A percentile compares a stretch with the other conserved stretches of the same genome.
These are phyloP conservation scores for Pleurotus giganteus DNA, from an alignment of 768 basidiomycete species.

Conservation along the genomic window DNA sequence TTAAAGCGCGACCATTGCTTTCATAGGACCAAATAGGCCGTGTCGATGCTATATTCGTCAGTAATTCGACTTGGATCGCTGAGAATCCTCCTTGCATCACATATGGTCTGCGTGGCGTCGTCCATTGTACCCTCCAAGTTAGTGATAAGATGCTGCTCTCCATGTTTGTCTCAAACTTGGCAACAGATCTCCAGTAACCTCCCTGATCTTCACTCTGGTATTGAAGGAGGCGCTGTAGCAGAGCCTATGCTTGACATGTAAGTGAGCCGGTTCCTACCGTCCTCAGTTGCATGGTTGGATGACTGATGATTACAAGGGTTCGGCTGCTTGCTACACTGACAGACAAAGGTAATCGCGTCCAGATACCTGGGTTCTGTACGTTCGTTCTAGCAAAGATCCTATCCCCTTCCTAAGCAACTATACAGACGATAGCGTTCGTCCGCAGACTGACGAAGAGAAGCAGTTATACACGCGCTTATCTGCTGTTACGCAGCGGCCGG, in stretches of 20 bases:
- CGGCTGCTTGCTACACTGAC: constrained; percentile 72
- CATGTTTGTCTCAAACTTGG: not conserved
- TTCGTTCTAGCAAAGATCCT: not conserved
- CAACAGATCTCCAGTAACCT: constrained; percentile 63
- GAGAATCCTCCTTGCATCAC: constrained; percentile 92
- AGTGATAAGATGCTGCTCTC: constrained; percentile 5
- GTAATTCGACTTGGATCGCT: constrained; percentile 97
- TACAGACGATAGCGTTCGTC: constrained; percentile 75
- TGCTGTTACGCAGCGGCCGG: constrained; percentile 61
- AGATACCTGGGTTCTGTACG: constrained; percentile 80
- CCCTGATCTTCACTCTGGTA: constrained; percentile 89
- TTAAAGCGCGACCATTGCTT: not conserved
- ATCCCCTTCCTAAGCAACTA: not conserved
- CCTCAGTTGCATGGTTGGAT: not conserved
- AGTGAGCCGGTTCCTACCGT: constrained; percentile 20
- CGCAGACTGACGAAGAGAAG: constrained; percentile 64
- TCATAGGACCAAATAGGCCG: constrained; percentile 74
- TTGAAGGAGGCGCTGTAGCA: constrained; percentile 83
- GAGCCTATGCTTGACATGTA: constrained; percentile 97
- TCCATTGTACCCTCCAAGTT: constrained; percentile 82
- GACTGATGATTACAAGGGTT: constrained; percentile 48
- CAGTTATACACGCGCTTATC: constrained; percentile 69
- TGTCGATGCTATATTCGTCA: constrained; percentile 87
- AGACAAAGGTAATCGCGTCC: constrained; percentile 54
- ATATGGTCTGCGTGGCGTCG: constrained; percentile 91